These are phyloP conservation scores for Alternaria sp. DNA, from an alignment of 2,329 filamentous ascomycete genomes.

Conservation along the genomic window DNA sequence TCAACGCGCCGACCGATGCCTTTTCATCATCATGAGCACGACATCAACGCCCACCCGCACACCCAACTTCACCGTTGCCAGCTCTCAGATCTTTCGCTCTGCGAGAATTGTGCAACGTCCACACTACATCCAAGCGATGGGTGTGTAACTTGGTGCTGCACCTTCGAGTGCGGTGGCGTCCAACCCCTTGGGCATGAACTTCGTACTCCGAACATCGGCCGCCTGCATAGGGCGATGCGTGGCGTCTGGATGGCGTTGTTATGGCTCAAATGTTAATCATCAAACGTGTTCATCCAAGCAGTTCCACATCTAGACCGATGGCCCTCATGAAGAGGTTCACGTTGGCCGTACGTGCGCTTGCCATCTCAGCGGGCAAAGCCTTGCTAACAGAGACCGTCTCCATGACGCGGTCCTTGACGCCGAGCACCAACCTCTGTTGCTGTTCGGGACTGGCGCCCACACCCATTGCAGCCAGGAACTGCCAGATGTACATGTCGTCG, in stretches of 20 bases:
- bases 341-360: constrained; percentile 80
- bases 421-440: constrained; percentile 90
- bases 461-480: constrained; percentile 93
- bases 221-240: neutral
- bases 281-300: constrained; percentile 61
- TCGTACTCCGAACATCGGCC: neutral
- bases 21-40: constrained; percentile 25
- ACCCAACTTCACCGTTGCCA: neutral
- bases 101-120: neutral
- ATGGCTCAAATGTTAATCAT: constrained; percentile 2
- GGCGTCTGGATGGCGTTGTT: constrained; percentile 1
- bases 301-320: constrained; percentile 95
- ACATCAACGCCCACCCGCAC: neutral
- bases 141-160: neutral
- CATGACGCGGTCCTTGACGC: constrained; percentile 97
- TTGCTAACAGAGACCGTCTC: constrained; percentile 90
- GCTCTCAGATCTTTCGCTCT: neutral
- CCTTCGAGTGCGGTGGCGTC: neutral
- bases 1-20: constrained; percentile 17
- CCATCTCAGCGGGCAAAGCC: constrained; percentile 86
- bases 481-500: constrained; percentile 97
- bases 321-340: constrained; percentile 99
- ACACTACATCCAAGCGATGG: neutral
- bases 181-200: neutral
- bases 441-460: constrained; percentile 93